These are phyloP conservation scores for Didymella keratinophila DNA, from an alignment of 2,329 filamentous ascomycete genomes.

Conservation along the genomic window DNA sequence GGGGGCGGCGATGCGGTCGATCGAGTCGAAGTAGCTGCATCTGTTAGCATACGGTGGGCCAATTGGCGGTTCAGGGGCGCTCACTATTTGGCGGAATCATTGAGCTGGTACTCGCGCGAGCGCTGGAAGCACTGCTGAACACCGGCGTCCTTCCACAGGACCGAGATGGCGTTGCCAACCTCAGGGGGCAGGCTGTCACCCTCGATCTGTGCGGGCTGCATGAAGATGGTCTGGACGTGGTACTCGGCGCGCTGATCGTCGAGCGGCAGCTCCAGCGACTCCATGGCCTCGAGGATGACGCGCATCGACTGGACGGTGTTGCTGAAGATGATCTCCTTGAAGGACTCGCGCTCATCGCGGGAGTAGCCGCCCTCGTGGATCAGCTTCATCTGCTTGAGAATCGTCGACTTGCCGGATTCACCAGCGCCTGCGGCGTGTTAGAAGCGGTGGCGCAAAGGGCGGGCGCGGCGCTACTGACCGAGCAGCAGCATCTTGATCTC, in stretches of 20 bases:
- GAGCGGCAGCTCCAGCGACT: conserved; percentile 77
- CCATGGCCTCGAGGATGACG: conserved; percentile 74
- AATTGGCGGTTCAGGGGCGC: conserved; percentile 49
- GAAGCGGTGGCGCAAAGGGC: conserved; percentile 23
- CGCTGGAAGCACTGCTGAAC: conserved; percentile 96
- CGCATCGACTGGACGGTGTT: conserved; percentile 76
- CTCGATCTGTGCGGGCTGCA: conserved; percentile 96
- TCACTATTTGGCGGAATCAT: conserved; percentile 96
- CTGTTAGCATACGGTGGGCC: conserved; percentile 26
- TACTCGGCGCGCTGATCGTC: conserved; percentile 94
- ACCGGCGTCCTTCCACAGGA: conserved; percentile 90
- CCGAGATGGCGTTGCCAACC: conserved; percentile 90
- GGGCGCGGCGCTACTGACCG: conserved; percentile 67
- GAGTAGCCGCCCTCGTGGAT: conserved; percentile 99
- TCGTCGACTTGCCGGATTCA: conserved; percentile 96
- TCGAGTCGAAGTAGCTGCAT: conserved; percentile 90
- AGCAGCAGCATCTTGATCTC: conserved; percentile 99
- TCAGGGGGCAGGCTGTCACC: conserved; percentile 93
- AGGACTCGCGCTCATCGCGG: conserved; percentile 78
- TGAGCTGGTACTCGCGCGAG: conserved; percentile 93
- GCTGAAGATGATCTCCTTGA: conserved; percentile 76
- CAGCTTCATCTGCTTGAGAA: conserved; percentile 98
- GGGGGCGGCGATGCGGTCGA: conserved; percentile 85
- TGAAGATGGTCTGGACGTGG: conserved; percentile 98
- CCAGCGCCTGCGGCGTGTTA: conserved; percentile 75